Evolutionary conservation across 176 grass and related monocot genomes (phyloP).

Genomic region (Avena eriantha): DNA sequence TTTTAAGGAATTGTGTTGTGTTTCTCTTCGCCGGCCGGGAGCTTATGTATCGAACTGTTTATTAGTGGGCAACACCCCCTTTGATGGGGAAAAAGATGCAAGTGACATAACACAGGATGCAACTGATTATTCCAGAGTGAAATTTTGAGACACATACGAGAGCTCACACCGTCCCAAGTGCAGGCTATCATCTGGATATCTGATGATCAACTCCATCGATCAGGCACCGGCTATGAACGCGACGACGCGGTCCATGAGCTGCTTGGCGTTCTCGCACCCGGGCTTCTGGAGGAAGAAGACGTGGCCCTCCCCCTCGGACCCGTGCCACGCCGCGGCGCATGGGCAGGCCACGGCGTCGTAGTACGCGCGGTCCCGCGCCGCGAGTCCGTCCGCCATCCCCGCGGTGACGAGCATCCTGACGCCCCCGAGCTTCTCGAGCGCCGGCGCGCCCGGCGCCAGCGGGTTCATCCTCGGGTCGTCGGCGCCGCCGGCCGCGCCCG

Average conservation of each 20-base stretch:
- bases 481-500: conserved; percentile 38
- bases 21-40: too few relatives aligned
- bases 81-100: too few relatives aligned
- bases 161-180: too few relatives aligned
- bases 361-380: conserved; percentile 47
- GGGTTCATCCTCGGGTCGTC: conserved; percentile 64
- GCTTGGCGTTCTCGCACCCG: conserved; percentile 30
- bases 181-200: neutral
- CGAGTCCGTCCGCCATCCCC: conserved; percentile 40
- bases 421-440: conserved; percentile 47
- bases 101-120: too few relatives aligned
- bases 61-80: too few relatives aligned
- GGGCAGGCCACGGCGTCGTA: conserved; percentile 36
- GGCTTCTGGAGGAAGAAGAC: conserved; percentile 56
- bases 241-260: conserved; percentile 45
- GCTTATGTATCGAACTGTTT: too few relatives aligned
- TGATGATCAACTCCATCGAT: neutral
- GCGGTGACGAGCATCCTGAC: conserved; percentile 52
- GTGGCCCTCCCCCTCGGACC: conserved; percentile 55
- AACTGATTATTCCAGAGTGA: too few relatives aligned
- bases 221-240: conserved; percentile 29
- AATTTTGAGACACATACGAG: too few relatives aligned
- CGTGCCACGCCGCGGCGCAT: conserved; percentile 49
- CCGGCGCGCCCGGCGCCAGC: conserved; percentile 27
- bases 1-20: too few relatives aligned